A percentile compares a stretch with the other conserved stretches of the same genome.
Evolutionary conservation across 2,329 filamentous ascomycete species (phyloP).

Genomic region (Sclerotinia glacialis): DNA sequence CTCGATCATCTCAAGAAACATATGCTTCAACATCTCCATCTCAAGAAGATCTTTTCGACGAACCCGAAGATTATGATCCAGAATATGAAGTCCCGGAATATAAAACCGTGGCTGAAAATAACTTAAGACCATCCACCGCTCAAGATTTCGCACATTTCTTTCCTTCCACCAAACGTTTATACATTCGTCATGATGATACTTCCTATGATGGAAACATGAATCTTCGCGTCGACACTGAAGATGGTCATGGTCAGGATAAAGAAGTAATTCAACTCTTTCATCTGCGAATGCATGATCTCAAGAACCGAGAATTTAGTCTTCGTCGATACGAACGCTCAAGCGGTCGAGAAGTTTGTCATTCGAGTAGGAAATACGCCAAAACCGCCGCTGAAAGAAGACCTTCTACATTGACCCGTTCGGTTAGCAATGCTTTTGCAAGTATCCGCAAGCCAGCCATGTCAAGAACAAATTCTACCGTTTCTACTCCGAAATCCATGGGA

Average conservation of each 20-base stretch:
- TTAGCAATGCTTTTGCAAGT: constrained; percentile 52
- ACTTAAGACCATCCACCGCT: constrained; percentile 73
- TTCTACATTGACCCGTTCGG: constrained; percentile 48
- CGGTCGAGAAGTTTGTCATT: constrained; percentile 87
- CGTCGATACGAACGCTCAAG: constrained; percentile 90
- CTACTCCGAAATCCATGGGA: constrained; percentile 21
- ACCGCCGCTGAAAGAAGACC: constrained; percentile 44
- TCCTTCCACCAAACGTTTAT: constrained; percentile 75
- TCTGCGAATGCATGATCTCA: constrained; percentile 88
- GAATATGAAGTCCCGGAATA: constrained; percentile 42
- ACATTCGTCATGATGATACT: constrained; percentile 85
- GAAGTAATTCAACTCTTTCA: constrained; percentile 80
- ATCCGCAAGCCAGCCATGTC: constrained; percentile 51
- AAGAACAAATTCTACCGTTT: constrained; percentile 32
- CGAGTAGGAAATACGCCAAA: constrained; percentile 66
- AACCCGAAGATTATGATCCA: constrained; percentile 43
- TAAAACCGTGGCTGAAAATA: constrained; percentile 60
- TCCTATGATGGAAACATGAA: constrained; percentile 96
- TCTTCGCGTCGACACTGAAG: constrained; percentile 78
- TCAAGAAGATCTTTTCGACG: constrained; percentile 51
- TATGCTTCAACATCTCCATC: constrained; percentile 73
- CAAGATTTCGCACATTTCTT: constrained; percentile 82
- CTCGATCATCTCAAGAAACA: constrained; percentile 56
- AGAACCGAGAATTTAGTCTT: constrained; percentile 82
- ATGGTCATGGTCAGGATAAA: constrained; percentile 52